Percentiles rank a stretch among this genome's conserved stretches.
Evolutionary conservation across 768 basidiomycete species (phyloP).

Genomic region (Leccinum imitatum): DNA sequence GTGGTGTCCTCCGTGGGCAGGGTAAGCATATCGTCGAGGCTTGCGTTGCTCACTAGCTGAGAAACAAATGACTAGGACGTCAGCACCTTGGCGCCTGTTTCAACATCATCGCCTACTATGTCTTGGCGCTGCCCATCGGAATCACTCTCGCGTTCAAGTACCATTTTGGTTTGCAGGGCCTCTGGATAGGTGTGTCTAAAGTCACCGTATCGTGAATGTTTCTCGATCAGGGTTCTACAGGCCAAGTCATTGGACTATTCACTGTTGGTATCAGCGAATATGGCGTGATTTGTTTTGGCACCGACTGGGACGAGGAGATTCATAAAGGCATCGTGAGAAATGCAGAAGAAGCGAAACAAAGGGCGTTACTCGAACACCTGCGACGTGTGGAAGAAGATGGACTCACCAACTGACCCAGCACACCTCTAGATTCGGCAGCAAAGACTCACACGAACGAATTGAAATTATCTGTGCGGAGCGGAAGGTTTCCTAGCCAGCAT

Average conservation of each 20-base stretch:
- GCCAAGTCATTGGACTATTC: slow-evolving; percentile 72
- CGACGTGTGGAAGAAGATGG: slow-evolving; percentile 11
- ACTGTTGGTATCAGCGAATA: slow-evolving; percentile 72
- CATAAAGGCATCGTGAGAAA: slow-evolving; percentile 40
- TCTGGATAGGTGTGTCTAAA: slow-evolving; percentile 47
- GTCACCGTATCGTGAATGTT: neutral
- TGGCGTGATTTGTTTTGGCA: slow-evolving; percentile 53
- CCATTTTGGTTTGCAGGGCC: slow-evolving; percentile 45
- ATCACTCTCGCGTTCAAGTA: slow-evolving; percentile 49
- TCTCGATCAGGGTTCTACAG: slow-evolving; percentile 34
- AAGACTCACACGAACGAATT: neutral
- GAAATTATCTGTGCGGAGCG: neutral
- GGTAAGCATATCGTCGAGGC: slow-evolving; percentile 24
- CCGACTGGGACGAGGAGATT: slow-evolving; percentile 49
- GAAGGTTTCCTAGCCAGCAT: neutral
- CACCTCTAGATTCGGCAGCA: neutral
- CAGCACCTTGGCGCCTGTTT: slow-evolving; percentile 76
- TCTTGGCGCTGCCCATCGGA: slow-evolving; percentile 52
- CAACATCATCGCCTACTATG: slow-evolving; percentile 66
- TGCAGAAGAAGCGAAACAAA: slow-evolving; percentile 32
- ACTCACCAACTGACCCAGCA: slow-evolving; percentile 19
- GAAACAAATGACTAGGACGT: slow-evolving; percentile 32
- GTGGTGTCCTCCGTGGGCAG: slow-evolving; percentile 49
- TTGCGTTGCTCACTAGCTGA: slow-evolving; percentile 2
- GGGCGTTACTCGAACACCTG: slow-evolving; percentile 23